Evolutionary conservation across 2,329 filamentous ascomycete species (phyloP).

Genomic region (Colletotrichum phormii): DNA sequence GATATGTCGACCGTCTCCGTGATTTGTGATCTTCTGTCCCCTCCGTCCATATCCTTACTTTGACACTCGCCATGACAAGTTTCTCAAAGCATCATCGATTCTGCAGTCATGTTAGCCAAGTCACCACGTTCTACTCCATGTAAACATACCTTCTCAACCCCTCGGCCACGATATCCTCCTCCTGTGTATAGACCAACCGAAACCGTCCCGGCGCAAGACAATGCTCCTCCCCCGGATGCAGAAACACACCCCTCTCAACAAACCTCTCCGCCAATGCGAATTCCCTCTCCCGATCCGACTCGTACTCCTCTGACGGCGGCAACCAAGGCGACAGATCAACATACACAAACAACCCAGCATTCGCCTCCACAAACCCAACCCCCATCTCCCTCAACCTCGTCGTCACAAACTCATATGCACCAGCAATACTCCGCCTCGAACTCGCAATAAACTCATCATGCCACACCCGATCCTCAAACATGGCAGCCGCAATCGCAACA

Average conservation of each 20-base stretch:
- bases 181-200: slow-evolving; percentile 62
- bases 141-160: slow-evolving; percentile 48
- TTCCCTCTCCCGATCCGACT: slow-evolving; percentile 51
- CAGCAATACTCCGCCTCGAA: slow-evolving; percentile 53
- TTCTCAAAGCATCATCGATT: background rate
- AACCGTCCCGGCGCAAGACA: slow-evolving; percentile 63
- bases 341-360: slow-evolving; percentile 70
- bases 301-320: slow-evolving; percentile 39
- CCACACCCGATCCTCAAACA: slow-evolving; percentile 60
- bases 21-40: background rate
- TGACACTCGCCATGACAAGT: background rate
- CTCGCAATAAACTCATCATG: slow-evolving; percentile 55
- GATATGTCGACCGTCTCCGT: background rate
- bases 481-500: slow-evolving; percentile 53
- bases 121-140: too few relatives aligned
- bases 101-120: background rate
- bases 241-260: slow-evolving; percentile 58
- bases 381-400: slow-evolving; percentile 51
- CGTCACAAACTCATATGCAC: slow-evolving; percentile 53
- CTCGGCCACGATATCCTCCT: slow-evolving; percentile 47
- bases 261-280: slow-evolving; percentile 57
- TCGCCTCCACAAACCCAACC: slow-evolving; percentile 60
- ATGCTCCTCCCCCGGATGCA: slow-evolving; percentile 61
- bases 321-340: slow-evolving; percentile 61
- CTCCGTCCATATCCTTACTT: background rate